These are phyloP conservation scores for Fonsecaea nubica DNA, from an alignment of 2,329 filamentous ascomycete genomes.

Conservation along the genomic window DNA sequence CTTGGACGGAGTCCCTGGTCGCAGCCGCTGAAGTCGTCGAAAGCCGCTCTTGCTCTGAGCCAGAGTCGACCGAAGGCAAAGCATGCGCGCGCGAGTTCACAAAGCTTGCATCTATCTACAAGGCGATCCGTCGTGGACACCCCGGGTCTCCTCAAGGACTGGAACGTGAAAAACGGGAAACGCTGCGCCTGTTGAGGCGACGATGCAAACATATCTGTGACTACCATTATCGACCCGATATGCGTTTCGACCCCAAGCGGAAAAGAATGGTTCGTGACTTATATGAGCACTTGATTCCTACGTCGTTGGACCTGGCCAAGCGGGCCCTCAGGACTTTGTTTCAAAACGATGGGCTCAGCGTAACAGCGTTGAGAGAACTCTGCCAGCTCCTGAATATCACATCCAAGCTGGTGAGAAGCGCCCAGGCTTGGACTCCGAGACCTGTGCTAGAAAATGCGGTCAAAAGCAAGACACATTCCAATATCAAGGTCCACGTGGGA, in stretches of 20 bases:
- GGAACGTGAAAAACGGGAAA: constrained; percentile 4
- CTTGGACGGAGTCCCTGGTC: constrained; percentile 39
- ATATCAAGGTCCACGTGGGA: constrained; percentile 25
- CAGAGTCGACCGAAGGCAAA: constrained; percentile 26
- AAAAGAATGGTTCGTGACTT: constrained; percentile 30
- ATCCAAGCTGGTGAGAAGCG: constrained; percentile 11
- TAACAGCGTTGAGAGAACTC: constrained; percentile 23
- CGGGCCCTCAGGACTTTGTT: constrained; percentile 27
- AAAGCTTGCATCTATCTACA: constrained; percentile 19
- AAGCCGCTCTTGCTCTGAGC: background rate
- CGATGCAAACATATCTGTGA: constrained; percentile 20
- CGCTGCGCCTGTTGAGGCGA: constrained; percentile 6
- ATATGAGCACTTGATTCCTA: constrained; percentile 35
- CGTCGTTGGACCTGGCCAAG: constrained; percentile 27
- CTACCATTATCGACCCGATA: constrained; percentile 1
- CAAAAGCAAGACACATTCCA: constrained; percentile 28
- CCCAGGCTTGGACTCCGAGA: constrained; percentile 26
- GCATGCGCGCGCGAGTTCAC: constrained; percentile 23
- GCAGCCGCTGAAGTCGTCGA: constrained; percentile 26
- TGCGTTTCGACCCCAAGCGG: constrained; percentile 14
- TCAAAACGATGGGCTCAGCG: constrained; percentile 16
- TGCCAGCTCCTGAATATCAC: constrained; percentile 24
- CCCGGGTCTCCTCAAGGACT: background rate
- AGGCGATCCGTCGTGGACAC: background rate
- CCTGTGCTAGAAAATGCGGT: constrained; percentile 26